Evolutionary conservation across 495 filamentous ascomycete genomes (phyloP), one percentile per base, ranked within the genome.

Genomic region (Tirmania nivea): DNA sequence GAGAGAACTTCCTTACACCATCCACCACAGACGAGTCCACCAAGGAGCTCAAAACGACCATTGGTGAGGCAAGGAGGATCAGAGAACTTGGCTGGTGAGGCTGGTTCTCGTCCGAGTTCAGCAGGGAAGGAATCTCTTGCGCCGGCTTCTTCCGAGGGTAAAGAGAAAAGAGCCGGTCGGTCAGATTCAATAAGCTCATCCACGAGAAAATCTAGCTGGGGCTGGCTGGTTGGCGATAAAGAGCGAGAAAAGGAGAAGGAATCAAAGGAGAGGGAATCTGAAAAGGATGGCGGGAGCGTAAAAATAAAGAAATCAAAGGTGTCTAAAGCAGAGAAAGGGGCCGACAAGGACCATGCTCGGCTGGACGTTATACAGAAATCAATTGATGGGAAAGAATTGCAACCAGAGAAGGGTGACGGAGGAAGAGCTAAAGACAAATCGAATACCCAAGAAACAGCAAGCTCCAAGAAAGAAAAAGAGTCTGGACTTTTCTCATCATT

Each of bases 301-400:
- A 75, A 71, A 63, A 71, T 73, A 53, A 69, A 68, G 34, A 89
- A 82, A 65, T 56, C 64, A 34, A 75, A 72, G 56, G 54, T 63
- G 16, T 81, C 84, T 35, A 78, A 72, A 55, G 61, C 65, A 14
- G 50, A 54, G 35, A 76, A 74, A 56, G 25, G 25, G 25, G 25
- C 25, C 3, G 59, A 69, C 69, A 72, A 80, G 55, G 86, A 88
- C 57, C 81, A 77, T 58, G 77, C 87, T 20, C 78, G 88, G 3
- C 69, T 92, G 49, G 89, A 95, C 57, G 73, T 86, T 8, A 66
- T 88, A 25, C 84, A 93, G 60, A 80, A 75, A 54, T 88, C 89
- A 0, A 85, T 86, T 61, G 87, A 80, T 35, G 48, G 48, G 1
- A 50, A 50, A 50, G 48, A 50, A 25, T 16, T 21, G 21, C 48